A percentile compares a stretch with the other conserved stretches of the same genome.
These are phyloP conservation scores for Kazachstania psychrophila DNA, from an alignment of 805 yeast genomes.

Conservation along the genomic window DNA sequence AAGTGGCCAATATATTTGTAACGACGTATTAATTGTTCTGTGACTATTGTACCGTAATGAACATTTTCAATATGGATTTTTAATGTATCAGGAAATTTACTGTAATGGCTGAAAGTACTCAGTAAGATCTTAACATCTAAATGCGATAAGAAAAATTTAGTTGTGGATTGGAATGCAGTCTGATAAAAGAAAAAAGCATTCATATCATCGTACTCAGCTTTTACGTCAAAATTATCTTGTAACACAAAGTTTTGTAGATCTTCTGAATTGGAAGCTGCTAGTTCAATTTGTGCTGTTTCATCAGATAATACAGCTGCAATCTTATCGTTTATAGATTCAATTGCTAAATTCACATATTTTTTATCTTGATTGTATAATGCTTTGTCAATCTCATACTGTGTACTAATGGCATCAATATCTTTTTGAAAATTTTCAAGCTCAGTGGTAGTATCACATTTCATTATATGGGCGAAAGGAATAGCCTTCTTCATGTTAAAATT, in stretches of 20 bases:
- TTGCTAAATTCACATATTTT: constrained; percentile 44
- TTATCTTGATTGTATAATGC: constrained; percentile 53
- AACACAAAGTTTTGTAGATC: constrained; percentile 5
- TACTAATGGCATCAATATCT: constrained; percentile 49
- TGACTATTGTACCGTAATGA: constrained; percentile 51
- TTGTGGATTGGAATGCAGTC: constrained; percentile 58
- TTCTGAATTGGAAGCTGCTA: constrained; percentile 7
- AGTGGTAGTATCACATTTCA: constrained; percentile 54
- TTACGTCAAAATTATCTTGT: constrained; percentile 1
- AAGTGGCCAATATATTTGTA: constrained; percentile 71
- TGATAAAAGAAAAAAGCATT: constrained; percentile 67
- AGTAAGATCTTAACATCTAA: constrained; percentile 70
- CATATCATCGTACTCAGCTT: constrained; percentile 28
- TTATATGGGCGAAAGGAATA: constrained; percentile 52
- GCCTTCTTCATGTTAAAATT: constrained; percentile 36
- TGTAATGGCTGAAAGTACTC: constrained; percentile 50
- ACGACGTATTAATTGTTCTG: constrained; percentile 48
- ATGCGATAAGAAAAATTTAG: constrained; percentile 61
- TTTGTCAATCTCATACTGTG: constrained; percentile 48
- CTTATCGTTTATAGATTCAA: constrained; percentile 42
- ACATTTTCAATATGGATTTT: constrained; percentile 61
- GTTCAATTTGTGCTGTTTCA: constrained; percentile 6
- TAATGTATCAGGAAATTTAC: constrained; percentile 58
- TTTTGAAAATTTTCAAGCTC: constrained; percentile 43
- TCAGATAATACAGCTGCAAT: constrained; percentile 32